These are phyloP conservation scores for Phytopythium vexans DNA, from an alignment of 352 stramenopile species.

Conservation along the genomic window DNA sequence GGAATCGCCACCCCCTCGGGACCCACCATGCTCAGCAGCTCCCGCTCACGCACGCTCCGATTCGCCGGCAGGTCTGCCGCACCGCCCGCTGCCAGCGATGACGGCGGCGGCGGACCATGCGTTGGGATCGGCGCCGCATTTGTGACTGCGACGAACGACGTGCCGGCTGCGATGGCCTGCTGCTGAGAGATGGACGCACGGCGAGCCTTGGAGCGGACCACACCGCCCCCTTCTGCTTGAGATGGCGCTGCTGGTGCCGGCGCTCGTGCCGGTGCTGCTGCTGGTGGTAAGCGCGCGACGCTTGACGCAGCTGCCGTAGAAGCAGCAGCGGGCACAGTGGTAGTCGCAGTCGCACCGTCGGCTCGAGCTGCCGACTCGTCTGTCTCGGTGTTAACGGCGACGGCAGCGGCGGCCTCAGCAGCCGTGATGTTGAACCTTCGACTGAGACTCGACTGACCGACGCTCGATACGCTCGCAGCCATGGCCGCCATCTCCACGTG, in stretches of 20 bases:
- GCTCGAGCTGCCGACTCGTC: neutral
- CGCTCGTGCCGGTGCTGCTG: neutral
- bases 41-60: constrained; percentile 78
- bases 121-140: constrained; percentile 22
- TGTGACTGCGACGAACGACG: constrained; percentile 43
- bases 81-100: constrained; percentile 9
- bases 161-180: constrained; percentile 1
- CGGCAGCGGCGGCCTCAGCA: constrained; percentile 15
- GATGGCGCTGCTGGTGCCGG: neutral
- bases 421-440: constrained; percentile 71
- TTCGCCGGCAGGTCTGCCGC: constrained; percentile 51
- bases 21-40: constrained; percentile 74
- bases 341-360: too few species aligned
- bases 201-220: constrained; percentile 23
- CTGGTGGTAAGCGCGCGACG: neutral
- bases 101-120: constrained; percentile 46
- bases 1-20: constrained; percentile 76
- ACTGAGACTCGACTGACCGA: constrained; percentile 65
- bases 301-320: too few species aligned
- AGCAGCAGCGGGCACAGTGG: too few species aligned
- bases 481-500: constrained; percentile 82
- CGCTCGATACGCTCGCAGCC: constrained; percentile 74
- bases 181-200: constrained; percentile 23
- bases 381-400: constrained; percentile 4
- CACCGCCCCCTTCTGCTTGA: constrained; percentile 4